Conservation (phyloP, 2,329 filamentous ascomycete species). For the Chrysoporthe puriensis region DNA sequence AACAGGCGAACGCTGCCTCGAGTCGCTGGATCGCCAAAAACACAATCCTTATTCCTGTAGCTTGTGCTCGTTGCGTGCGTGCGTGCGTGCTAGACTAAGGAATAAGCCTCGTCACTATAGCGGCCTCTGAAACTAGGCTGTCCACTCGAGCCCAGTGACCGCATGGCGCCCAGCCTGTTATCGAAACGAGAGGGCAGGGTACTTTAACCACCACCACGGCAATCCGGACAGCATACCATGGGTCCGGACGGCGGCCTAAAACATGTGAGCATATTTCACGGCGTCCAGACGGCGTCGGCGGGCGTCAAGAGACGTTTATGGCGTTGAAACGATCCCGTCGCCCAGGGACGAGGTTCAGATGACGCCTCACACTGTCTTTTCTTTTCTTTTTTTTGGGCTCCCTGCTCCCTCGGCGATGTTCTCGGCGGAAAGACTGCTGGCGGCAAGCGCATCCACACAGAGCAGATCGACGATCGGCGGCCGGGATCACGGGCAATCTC, state of each 20-base stretch:
- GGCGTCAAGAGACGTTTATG: neutral
- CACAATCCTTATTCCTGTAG: neutral
- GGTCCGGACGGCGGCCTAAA: slow-evolving; percentile 6
- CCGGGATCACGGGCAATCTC: neutral
- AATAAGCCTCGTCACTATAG: neutral
- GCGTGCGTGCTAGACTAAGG: neutral
- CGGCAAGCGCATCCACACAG: neutral
- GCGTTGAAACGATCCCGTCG: neutral
- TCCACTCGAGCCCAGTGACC: neutral
- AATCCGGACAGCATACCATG: neutral
- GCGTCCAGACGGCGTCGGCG: neutral
- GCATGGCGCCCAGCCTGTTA: neutral
- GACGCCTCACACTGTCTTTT: neutral
- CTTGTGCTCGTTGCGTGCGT: neutral
- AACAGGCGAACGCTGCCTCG: neutral
- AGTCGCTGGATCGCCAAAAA: neutral
- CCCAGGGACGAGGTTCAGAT: neutral
- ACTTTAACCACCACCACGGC: neutral
- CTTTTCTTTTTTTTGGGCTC: neutral
- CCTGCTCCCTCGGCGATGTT: neutral
- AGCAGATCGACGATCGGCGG: neutral
- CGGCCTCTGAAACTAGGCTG: neutral
- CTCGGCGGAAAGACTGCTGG: neutral
- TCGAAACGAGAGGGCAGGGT: neutral
- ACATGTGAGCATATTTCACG: neutral